Conservation (phyloP, 305 asterid genomes). For the Fraxinus sp. region DNA sequence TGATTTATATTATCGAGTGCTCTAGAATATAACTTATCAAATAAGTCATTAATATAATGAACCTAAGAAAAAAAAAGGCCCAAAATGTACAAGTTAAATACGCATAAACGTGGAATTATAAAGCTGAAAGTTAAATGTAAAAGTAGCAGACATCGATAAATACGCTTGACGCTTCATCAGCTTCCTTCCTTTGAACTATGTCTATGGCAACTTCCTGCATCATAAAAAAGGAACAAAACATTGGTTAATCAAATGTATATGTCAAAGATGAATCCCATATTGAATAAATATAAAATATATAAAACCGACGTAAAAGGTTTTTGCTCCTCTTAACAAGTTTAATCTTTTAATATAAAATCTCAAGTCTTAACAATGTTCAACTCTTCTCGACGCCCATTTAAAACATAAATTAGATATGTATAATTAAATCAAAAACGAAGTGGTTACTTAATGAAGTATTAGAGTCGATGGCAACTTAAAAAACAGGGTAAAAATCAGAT, state of each 20-base stretch:
- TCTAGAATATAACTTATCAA: neutral
- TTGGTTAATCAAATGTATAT: neutral
- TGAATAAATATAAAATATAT: neutral
- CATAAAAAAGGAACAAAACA: neutral
- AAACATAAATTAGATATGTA: neutral
- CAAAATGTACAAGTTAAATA: neutral
- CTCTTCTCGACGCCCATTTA: neutral
- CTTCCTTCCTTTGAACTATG: slow-evolving; percentile 50
- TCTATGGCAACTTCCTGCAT: slow-evolving; percentile 73
- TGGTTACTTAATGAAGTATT: neutral
- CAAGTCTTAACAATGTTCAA: neutral
- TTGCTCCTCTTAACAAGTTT: neutral
- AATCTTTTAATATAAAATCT: neutral
- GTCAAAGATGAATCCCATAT: neutral
- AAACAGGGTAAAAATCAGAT: neutral
- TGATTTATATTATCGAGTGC: neutral
- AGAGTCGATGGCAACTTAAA: neutral
- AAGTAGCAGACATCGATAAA: slow-evolving; percentile 17
- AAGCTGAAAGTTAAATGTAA: neutral
- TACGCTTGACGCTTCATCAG: slow-evolving; percentile 40
- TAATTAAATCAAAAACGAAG: neutral
- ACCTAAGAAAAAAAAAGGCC: neutral
- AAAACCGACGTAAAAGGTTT: neutral
- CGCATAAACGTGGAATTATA: neutral
- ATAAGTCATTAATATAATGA: neutral